Evolutionary conservation across 2,329 filamentous ascomycete genomes (phyloP).

Genomic region (Fusarium sp.): DNA sequence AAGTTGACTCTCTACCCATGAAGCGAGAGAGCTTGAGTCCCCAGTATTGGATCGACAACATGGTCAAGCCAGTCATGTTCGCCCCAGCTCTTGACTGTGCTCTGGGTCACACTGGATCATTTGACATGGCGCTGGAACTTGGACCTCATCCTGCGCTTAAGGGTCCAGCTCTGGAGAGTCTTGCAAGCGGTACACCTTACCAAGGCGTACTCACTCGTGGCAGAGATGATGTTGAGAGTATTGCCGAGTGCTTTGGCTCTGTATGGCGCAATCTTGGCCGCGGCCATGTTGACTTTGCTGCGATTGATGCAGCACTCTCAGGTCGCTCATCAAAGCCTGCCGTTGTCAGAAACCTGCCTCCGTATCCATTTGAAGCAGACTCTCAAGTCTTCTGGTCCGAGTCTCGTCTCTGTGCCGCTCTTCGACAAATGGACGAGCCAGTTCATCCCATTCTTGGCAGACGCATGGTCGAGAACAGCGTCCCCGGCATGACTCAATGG

Average conservation of each 20-base stretch:
- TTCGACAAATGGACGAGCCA: not conserved
- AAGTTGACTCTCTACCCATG: not conserved
- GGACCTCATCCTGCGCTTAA: constrained; percentile 11
- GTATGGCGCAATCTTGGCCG: constrained; percentile 1
- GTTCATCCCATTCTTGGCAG: not conserved
- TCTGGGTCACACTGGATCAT: not conserved
- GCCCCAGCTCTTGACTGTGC: not conserved
- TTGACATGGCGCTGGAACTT: not conserved
- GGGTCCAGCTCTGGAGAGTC: not conserved
- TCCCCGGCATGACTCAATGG: constrained; percentile 9
- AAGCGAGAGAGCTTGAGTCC: not conserved
- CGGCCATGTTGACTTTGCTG: not conserved
- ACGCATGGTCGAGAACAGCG: not conserved
- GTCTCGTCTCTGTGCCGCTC: not conserved
- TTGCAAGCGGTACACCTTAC: not conserved
- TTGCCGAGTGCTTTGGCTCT: not conserved
- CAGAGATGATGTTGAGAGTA: not conserved
- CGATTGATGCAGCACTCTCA: not conserved
- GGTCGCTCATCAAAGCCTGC: not conserved
- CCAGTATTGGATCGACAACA: constrained; percentile 1
- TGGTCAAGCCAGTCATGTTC: constrained; percentile 1
- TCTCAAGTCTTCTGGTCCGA: not conserved
- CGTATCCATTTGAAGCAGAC: constrained; percentile 1
- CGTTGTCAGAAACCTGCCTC: not conserved
- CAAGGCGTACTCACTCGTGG: not conserved